phyloP scores from a whole-genome alignment of 345 rosid genomes.

The Angophora floribunda region DNA sequence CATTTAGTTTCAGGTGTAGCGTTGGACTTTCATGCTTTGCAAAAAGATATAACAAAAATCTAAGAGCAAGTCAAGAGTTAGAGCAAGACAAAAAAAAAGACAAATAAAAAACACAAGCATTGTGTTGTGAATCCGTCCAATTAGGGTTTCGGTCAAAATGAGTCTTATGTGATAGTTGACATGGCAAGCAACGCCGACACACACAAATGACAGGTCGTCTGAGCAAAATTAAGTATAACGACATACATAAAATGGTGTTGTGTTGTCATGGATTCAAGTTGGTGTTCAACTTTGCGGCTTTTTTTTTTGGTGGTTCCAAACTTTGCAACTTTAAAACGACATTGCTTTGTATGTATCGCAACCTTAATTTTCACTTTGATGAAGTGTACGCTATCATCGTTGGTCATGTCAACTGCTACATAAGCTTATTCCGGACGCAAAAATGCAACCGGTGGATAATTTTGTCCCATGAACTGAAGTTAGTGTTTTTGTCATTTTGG shows the following conservation, averaged over 20 bases:
- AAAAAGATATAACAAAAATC: too few species aligned
- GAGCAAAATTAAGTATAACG: background rate
- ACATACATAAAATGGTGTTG: background rate
- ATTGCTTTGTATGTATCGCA: background rate
- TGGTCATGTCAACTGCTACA: background rate
- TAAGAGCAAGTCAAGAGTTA: too few species aligned
- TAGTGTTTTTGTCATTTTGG: background rate
- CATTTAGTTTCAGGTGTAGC: too few species aligned
- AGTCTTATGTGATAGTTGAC: background rate
- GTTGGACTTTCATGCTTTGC: too few species aligned
- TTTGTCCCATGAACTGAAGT: background rate
- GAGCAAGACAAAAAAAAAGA: background rate
- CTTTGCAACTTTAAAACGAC: too few species aligned
- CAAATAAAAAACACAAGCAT: background rate
- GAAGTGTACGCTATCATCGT: background rate
- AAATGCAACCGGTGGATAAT: background rate
- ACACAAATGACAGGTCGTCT: background rate
- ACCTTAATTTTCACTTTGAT: background rate
- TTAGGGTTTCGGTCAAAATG: background rate
- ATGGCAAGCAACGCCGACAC: background rate
- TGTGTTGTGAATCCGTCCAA: background rate
- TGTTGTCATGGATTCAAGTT: background rate
- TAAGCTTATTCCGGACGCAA: background rate
- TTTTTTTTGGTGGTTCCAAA: too few species aligned
- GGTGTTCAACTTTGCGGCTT: background rate